phyloP scores from a whole-genome alignment of 257 asterid species.

The Penstemon newberryi region DNA sequence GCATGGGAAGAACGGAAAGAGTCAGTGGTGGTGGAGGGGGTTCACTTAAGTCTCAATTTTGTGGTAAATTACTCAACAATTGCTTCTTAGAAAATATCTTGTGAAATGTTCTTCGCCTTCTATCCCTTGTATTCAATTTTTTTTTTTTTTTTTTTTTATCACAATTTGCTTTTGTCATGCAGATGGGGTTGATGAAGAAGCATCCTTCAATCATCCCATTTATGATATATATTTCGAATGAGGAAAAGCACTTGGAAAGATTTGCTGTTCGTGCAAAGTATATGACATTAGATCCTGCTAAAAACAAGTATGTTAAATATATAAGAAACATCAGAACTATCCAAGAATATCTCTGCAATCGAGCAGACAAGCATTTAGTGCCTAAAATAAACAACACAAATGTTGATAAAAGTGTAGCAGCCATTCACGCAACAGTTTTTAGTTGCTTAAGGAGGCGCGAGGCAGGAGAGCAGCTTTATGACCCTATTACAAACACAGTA shows the following conservation, averaged over 20 bases:
- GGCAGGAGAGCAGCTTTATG: constrained; percentile 77
- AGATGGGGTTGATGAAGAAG: constrained; percentile 99
- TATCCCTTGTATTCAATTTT: neutral
- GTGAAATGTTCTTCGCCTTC: neutral
- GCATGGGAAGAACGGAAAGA: constrained; percentile 97
- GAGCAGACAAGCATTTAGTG: constrained; percentile 95
- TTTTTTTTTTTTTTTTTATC: constrained; percentile 14
- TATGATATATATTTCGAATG: constrained; percentile 90
- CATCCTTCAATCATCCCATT: constrained; percentile 98
- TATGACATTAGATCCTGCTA: constrained; percentile 98
- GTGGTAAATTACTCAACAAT: constrained; percentile 59
- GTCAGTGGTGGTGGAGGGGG: constrained; percentile 98
- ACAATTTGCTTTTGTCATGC: constrained; percentile 35
- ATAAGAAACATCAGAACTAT: constrained; percentile 88
- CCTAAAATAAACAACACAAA: constrained; percentile 96
- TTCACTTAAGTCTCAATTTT: constrained; percentile 96
- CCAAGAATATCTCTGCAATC: constrained; percentile 95
- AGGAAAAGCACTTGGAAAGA: constrained; percentile 93
- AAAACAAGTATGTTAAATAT: constrained; percentile 90
- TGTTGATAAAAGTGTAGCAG: constrained; percentile 94
- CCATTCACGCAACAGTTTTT: constrained; percentile 95
- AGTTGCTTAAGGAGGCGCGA: constrained; percentile 90
- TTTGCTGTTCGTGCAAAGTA: constrained; percentile 99
- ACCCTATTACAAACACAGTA: constrained; percentile 74
- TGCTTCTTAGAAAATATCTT: constrained; percentile 1